phyloP scores from a whole-genome alignment of 1,284 basidiomycete genomes.

The Wolfiporia cocos region DNA sequence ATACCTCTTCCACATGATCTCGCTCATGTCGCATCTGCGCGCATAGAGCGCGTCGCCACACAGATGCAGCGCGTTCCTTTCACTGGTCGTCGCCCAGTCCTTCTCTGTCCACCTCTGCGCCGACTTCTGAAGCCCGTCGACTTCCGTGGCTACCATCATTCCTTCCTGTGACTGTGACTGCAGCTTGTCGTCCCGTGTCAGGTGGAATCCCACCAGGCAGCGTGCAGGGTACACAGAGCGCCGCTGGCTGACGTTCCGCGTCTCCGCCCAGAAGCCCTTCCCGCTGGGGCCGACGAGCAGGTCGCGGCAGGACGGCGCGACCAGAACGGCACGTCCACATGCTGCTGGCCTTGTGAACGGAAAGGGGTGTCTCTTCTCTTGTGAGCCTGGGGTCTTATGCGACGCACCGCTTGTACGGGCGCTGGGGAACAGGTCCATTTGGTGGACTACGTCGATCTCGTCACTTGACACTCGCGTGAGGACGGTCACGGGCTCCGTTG shows the following conservation, averaged over 20 bases:
- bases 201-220: conserved; percentile 29
- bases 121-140: no score
- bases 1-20: conserved; percentile 28
- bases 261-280: conserved; percentile 32
- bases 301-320: conserved; percentile 27
- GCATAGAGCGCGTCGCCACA: conserved; percentile 25
- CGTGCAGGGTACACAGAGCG: conserved; percentile 25
- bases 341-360: no score
- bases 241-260: conserved; percentile 25
- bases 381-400: no score
- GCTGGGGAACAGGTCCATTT: conserved; percentile 27
- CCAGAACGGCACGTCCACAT: conserved; percentile 17
- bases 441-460: conserved; percentile 23
- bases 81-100: background rate
- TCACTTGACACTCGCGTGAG: conserved; percentile 22
- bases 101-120: no score
- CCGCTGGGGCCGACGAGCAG: conserved; percentile 26
- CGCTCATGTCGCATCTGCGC: conserved; percentile 28
- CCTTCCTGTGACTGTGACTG: no score
- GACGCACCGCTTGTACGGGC: no score
- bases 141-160: no score
- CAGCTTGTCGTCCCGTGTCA: conserved; percentile 8
- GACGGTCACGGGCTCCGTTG: conserved; percentile 25
- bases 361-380: no score
- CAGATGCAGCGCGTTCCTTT: conserved; percentile 17